Percentiles rank a stretch among this genome's conserved stretches.
These are phyloP conservation scores for Diutina mesorugosa DNA, from an alignment of 1,139 yeast species.

Conservation along the genomic window DNA sequence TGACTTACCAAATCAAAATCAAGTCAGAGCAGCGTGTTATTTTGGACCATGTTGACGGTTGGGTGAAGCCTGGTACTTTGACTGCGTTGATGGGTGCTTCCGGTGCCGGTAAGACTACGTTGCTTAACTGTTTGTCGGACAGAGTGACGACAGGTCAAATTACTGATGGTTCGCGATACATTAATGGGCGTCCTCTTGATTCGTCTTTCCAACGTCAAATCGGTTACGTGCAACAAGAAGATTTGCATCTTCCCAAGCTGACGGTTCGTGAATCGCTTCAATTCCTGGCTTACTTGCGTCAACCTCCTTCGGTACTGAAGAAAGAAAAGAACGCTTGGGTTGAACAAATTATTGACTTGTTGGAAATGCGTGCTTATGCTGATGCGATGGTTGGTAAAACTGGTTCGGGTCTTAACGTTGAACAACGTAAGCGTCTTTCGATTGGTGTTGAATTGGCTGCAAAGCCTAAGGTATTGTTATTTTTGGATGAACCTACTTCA, in stretches of 20 bases:
- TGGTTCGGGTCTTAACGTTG: slow-evolving; percentile 70
- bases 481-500: slow-evolving; percentile 87
- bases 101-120: slow-evolving; percentile 80
- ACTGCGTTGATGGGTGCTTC: slow-evolving; percentile 67
- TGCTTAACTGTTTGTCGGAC: slow-evolving; percentile 60
- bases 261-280: slow-evolving; percentile 70
- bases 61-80: slow-evolving; percentile 55
- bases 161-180: slow-evolving; percentile 57
- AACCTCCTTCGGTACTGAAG: slow-evolving; percentile 39
- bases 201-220: slow-evolving; percentile 68
- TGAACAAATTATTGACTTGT: slow-evolving; percentile 51
- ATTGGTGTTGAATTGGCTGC: slow-evolving; percentile 85
- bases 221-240: slow-evolving; percentile 80
- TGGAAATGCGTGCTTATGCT: slow-evolving; percentile 64
- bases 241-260: slow-evolving; percentile 55
- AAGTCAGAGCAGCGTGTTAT: slow-evolving; percentile 51
- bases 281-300: slow-evolving; percentile 66
- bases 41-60: slow-evolving; percentile 63
- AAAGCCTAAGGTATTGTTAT: slow-evolving; percentile 66
- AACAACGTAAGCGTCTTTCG: slow-evolving; percentile 75
- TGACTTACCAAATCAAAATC: slow-evolving; percentile 47
- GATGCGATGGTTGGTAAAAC: slow-evolving; percentile 79
- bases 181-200: slow-evolving; percentile 58
- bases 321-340: slow-evolving; percentile 59
- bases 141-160: slow-evolving; percentile 72